phyloP scores from a whole-genome alignment of 2,329 filamentous ascomycete species.

The Byssochlamys sp. region DNA sequence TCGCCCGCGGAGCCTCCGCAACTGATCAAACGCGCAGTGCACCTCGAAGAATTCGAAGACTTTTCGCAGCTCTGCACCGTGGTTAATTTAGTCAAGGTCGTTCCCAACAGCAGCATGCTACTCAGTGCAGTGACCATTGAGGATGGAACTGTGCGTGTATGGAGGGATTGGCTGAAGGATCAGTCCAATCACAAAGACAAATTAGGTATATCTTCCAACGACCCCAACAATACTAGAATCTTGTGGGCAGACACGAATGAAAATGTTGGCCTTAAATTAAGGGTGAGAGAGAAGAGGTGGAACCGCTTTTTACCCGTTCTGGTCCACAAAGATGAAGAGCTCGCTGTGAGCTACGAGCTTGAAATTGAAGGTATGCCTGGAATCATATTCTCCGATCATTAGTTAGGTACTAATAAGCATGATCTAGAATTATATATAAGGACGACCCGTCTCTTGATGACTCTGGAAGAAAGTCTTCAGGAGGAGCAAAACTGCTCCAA shows the following conservation, averaged over 20 bases:
- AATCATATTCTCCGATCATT: background rate
- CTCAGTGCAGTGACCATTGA: conserved; percentile 56
- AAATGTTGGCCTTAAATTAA: conserved; percentile 60
- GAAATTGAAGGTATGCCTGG: conserved; percentile 57
- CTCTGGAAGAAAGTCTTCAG: conserved; percentile 54
- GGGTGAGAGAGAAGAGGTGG: conserved; percentile 47
- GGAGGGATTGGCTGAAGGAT: conserved; percentile 59
- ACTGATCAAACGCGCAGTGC: conserved; percentile 49
- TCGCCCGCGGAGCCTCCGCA: background rate
- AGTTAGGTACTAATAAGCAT: background rate
- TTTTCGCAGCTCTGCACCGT: conserved; percentile 66
- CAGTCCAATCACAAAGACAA: conserved; percentile 18
- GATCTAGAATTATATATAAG: conserved; percentile 57
- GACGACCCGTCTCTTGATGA: conserved; percentile 53
- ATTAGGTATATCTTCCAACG: conserved; percentile 10
- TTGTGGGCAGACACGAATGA: conserved; percentile 59
- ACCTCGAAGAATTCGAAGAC: conserved; percentile 58
- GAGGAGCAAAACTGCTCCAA: conserved; percentile 53
- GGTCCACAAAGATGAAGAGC: conserved; percentile 50
- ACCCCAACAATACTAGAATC: conserved; percentile 36
- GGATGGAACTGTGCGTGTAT: conserved; percentile 61
- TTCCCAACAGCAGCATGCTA: conserved; percentile 53
- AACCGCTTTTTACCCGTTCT: conserved; percentile 45
- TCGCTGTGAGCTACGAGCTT: conserved; percentile 59
- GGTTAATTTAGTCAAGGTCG: conserved; percentile 58